Evolutionary conservation across 1,284 basidiomycete genomes (phyloP), one percentile per base, ranked within the genome.

Genomic region (Pseudozyma sp.): DNA sequence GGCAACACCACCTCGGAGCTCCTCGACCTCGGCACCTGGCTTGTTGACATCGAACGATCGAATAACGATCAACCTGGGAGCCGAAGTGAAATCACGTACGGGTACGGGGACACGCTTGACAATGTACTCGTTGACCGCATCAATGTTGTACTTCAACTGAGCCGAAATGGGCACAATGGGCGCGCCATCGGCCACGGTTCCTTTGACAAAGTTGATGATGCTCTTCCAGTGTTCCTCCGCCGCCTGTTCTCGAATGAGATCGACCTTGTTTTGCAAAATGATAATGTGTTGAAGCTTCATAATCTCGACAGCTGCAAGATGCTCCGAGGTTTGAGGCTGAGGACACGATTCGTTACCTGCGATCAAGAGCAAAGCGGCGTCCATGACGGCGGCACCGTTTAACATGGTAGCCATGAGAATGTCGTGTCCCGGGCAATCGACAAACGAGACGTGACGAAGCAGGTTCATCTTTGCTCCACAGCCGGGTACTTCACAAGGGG

Each of bases 1-100:
- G 16, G 96, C 97, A 36, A 99, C 97, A 85, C 97, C 97, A 73
- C 96, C 96, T 87, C 97, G 96, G 67, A 99, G 89, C 70, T 99
- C 96, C 79, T 97, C 92, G 10, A 99, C 94, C 85, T 96, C 94
- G 6, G 95, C 91, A 85, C 96, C 96, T 12, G 96, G 96, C 87
- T 97, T 98, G 90, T 99, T 99, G 86, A 99, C 96, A 86, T 99
- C 97, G 87, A 99, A 99, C n/a, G 95, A 98, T 82, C 95, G 94
- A 85, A 99, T 99, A 85, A 99, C 95, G 82, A 99, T 98, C 77
- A 99, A 90, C 52, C 92, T 91, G 0, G 96, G 94, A 76, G 93
- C 91, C 47, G 94, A 92, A 42, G 91, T 89, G 86, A 99, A 99
- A 88, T 99, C 92, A 72, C 96, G 93, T 42, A 92, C 87, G 43